Conservation (phyloP, 2,329 filamentous ascomycete species). For the Cadophora gregata region DNA sequence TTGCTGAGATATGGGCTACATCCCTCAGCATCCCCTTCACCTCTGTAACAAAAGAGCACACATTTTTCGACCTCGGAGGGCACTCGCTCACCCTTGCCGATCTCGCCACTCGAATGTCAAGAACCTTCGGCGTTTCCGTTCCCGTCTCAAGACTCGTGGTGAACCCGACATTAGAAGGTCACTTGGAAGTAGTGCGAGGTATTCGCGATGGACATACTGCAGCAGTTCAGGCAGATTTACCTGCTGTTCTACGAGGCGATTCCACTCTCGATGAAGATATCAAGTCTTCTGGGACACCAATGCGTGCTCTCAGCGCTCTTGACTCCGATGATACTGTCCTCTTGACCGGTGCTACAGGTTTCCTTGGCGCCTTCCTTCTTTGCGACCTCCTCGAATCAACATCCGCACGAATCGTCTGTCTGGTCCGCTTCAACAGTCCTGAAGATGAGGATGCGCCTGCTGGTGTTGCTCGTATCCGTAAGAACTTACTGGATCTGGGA, state of each 20-base stretch:
- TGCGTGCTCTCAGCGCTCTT: slow-evolving; percentile 33
- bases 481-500: slow-evolving; percentile 78
- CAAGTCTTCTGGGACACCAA: slow-evolving; percentile 55
- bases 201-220: slow-evolving; percentile 76
- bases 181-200: slow-evolving; percentile 72
- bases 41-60: slow-evolving; percentile 70
- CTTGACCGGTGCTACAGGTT: slow-evolving; percentile 87
- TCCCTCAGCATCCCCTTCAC: slow-evolving; percentile 68
- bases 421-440: slow-evolving; percentile 78
- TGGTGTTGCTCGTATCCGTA: slow-evolving; percentile 74
- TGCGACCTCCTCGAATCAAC: slow-evolving; percentile 71
- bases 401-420: slow-evolving; percentile 62
- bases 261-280: slow-evolving; percentile 73
- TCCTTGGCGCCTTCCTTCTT: slow-evolving; percentile 81
- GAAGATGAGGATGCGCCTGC: slow-evolving; percentile 66
- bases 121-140: slow-evolving; percentile 74
- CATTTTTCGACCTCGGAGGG: slow-evolving; percentile 82
- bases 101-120: slow-evolving; percentile 72
- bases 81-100: slow-evolving; percentile 81
- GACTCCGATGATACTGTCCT: slow-evolving; percentile 65
- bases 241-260: slow-evolving; percentile 71
- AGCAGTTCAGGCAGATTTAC: slow-evolving; percentile 76
- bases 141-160: slow-evolving; percentile 74
- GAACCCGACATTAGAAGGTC: slow-evolving; percentile 73
- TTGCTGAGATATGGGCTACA: slow-evolving; percentile 75